Percentiles rank a stretch among this genome's conserved stretches.
phyloP scores from a whole-genome alignment of 306 rosid genomes.

The Prunus kanzakura region DNA sequence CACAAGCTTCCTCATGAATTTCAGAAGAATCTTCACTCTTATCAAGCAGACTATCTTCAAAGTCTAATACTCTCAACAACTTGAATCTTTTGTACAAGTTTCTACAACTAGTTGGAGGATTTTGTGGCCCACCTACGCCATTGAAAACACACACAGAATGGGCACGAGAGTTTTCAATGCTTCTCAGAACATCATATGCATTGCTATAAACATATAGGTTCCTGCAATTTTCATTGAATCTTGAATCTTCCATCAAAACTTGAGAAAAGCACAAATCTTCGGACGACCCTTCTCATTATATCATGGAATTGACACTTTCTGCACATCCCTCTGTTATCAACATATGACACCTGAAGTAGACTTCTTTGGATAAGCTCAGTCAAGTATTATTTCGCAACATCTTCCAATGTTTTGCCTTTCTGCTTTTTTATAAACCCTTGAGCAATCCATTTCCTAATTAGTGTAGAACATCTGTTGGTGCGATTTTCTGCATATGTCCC shows the following conservation, averaged over 20 bases:
- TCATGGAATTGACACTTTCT: neutral
- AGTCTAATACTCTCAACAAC: conserved; percentile 12
- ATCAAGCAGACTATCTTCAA: conserved; percentile 8
- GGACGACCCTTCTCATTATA: neutral
- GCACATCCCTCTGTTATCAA: neutral
- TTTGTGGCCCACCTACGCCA: neutral
- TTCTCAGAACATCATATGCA: too few relatives aligned
- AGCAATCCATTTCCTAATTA: conserved; percentile 17
- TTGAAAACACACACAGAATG: neutral
- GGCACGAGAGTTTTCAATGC: neutral
- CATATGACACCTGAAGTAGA: neutral
- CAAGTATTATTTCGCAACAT: conserved; percentile 7
- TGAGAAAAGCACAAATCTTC: neutral
- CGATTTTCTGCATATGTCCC: conserved; percentile 6
- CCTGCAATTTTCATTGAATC: neutral
- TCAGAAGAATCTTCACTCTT: too few relatives aligned
- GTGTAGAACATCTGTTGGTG: neutral
- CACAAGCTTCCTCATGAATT: too few relatives aligned
- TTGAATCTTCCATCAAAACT: neutral
- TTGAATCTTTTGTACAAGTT: neutral
- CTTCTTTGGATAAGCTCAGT: neutral
- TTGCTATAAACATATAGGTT: neutral
- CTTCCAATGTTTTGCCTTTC: neutral
- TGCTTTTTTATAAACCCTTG: conserved; percentile 8
- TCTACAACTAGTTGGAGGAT: neutral